Base-by-base conservation (phyloP, 2,329 filamentous ascomycete species). In the Botrytis paeoniae region DNA sequence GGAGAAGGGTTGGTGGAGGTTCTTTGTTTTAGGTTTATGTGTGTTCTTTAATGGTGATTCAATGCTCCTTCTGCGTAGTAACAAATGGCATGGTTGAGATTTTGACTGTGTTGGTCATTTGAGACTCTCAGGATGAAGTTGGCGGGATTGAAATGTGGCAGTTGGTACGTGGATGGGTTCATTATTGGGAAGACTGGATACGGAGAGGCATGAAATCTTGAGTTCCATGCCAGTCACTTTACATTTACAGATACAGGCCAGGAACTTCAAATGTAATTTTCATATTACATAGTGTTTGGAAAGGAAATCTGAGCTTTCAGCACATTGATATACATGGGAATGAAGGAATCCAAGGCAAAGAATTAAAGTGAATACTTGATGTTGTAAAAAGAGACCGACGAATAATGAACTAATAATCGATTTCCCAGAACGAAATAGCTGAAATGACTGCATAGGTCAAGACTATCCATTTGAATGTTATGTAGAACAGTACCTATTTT, bases 61-160 rank as follows among this genome's bases (percentile, higher is more conserved):
- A 3, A n/a, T 7, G 5, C 2, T 3, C 25, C 2, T 54, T 1
- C 25, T 7, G 12, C 2, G 12, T 0, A 6, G 0, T 2, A n/a
- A 1, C 5, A 16, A n/a, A n/a, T 54, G 25, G 48, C 2, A n/a
- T 6, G 12, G 4, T 22, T 14, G n/a, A n/a, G n/a, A n/a, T n/a
- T n/a, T n/a, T n/a, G n/a, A n/a, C n/a, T n/a, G n/a, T n/a, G n/a
- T n/a, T n/a, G n/a, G n/a, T n/a, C n/a, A n/a, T n/a, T n/a, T n/a
- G n/a, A n/a, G n/a, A n/a, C n/a, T n/a, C n/a, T n/a, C n/a, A n/a
- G n/a, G n/a, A n/a, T n/a, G n/a, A n/a, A n/a, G n/a, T n/a, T n/a
- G n/a, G n/a, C n/a, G n/a, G n/a, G n/a, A n/a, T 12, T 14, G 25
- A 6, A 2, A 14, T n/a, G 3, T n/a, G 48, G 2, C 12, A 16